Evolutionary conservation across 805 yeast species (phyloP).

Genomic region (Sugiyamaella qingdaonensis): DNA sequence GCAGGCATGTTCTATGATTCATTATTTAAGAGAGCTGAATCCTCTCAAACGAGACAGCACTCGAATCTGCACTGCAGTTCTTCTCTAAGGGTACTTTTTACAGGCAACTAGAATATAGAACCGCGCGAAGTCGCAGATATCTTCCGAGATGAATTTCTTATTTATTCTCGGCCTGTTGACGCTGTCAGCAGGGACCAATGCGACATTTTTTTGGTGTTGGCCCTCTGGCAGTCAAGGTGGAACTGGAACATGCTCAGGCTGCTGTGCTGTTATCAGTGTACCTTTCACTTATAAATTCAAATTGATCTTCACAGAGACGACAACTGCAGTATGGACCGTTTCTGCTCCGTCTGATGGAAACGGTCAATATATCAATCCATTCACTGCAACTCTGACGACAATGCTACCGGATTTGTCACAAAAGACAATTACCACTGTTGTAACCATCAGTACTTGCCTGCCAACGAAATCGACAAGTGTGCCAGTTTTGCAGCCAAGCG

Average conservation of each 20-base stretch:
- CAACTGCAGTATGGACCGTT: slow-evolving; percentile 25
- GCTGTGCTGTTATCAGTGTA: slow-evolving; percentile 28
- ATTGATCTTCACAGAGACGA: slow-evolving; percentile 11
- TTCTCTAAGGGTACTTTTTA: too few relatives aligned
- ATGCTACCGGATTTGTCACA: slow-evolving; percentile 50
- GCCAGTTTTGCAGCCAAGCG: slow-evolving; percentile 6
- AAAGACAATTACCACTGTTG: slow-evolving; percentile 30
- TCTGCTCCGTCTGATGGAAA: slow-evolving; percentile 19
- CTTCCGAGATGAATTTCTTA: slow-evolving; percentile 5
- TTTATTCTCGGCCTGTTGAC: slow-evolving; percentile 16
- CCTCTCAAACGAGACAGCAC: too few relatives aligned
- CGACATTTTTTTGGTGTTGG: slow-evolving; percentile 29
- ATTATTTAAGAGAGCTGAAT: too few relatives aligned
- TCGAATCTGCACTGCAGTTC: too few relatives aligned
- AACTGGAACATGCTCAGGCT: slow-evolving; percentile 26
- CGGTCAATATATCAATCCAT: slow-evolving; percentile 19
- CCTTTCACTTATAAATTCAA: slow-evolving; percentile 24
- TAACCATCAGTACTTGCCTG: slow-evolving; percentile 21
- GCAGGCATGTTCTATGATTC: too few relatives aligned
- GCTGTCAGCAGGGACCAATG: slow-evolving; percentile 13
- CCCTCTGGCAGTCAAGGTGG: slow-evolving; percentile 19
- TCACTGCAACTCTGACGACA: slow-evolving; percentile 24
- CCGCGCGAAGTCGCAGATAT: background rate
- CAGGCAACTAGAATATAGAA: too few relatives aligned
- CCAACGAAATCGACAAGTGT: slow-evolving; percentile 16